These are phyloP conservation scores for Dactylorhiza incarnata DNA, from an alignment of 106 monocot species.

Conservation along the genomic window DNA sequence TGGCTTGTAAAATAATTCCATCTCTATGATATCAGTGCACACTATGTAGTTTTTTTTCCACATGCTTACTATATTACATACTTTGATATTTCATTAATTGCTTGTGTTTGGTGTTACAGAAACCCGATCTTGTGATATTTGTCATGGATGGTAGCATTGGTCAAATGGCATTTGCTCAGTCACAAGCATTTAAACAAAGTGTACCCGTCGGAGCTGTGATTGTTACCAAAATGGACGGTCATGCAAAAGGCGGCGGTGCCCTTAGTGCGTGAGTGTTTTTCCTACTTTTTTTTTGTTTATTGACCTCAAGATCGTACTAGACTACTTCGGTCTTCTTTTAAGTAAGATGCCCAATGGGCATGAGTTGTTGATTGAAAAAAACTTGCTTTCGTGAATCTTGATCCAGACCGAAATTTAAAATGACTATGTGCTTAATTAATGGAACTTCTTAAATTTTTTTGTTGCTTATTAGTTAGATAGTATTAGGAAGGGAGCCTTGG, in stretches of 20 bases:
- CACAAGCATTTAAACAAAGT: constrained; percentile 96
- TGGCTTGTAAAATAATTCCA: constrained; percentile 1
- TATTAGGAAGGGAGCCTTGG: too few species aligned
- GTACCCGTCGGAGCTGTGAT: constrained; percentile 97
- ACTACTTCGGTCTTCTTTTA: too few species aligned
- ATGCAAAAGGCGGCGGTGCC: constrained; percentile 99
- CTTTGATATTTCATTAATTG: neutral
- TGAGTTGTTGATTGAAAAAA: too few species aligned
- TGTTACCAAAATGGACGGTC: constrained; percentile 98
- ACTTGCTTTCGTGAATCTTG: too few species aligned
- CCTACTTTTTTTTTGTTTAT: neutral
- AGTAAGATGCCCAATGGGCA: too few species aligned
- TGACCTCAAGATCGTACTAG: too few species aligned
- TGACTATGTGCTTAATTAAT: too few species aligned
- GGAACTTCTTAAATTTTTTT: too few species aligned
- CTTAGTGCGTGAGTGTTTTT: constrained; percentile 92
- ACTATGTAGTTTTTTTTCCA: neutral
- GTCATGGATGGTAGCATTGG: constrained; percentile 99
- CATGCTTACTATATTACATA: neutral
- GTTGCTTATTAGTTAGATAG: too few species aligned
- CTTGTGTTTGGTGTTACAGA: constrained; percentile 31
- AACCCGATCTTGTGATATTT: constrained; percentile 98
- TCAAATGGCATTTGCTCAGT: constrained; percentile 97
- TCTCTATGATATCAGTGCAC: neutral
- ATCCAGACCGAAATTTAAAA: too few species aligned